Conservation (phyloP, 2,329 filamentous ascomycete species). For the Penicillium aurantiogriseum region DNA sequence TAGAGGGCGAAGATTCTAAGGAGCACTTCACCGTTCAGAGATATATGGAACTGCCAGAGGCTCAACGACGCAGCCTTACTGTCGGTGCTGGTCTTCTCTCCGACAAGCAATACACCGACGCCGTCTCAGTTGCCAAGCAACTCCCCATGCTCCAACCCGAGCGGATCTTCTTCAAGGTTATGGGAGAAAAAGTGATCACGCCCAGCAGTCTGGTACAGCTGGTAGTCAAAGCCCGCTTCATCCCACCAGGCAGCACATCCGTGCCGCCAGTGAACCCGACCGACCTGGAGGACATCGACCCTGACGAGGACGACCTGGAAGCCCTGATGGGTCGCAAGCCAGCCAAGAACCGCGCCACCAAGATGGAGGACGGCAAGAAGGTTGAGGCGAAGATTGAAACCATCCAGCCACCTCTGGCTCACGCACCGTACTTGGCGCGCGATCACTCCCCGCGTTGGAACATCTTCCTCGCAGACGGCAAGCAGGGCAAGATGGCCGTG, state of each 20-base stretch:
- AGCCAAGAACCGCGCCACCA: constrained; percentile 63
- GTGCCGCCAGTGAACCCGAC: constrained; percentile 72
- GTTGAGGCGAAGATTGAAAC: constrained; percentile 60
- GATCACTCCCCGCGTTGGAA: constrained; percentile 91
- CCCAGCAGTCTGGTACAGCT: constrained; percentile 90
- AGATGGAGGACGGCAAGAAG: constrained; percentile 53
- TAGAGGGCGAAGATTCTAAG: constrained; percentile 62
- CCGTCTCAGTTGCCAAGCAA: constrained; percentile 74
- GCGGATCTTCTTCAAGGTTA: constrained; percentile 97
- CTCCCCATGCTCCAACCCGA: constrained; percentile 80
- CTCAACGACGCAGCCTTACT: constrained; percentile 68
- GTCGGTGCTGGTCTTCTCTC: constrained; percentile 69
- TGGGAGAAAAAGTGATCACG: constrained; percentile 88
- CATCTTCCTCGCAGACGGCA: constrained; percentile 89
- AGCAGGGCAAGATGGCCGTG: constrained; percentile 93
- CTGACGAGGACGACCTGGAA: constrained; percentile 87
- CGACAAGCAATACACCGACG: constrained; percentile 72
- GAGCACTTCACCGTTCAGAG: constrained; percentile 76
- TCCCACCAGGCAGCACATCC: constrained; percentile 77
- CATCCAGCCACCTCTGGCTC: constrained; percentile 78
- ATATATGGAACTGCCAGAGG: constrained; percentile 81
- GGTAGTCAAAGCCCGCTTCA: constrained; percentile 89
- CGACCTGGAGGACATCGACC: constrained; percentile 87
- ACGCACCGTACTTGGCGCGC: constrained; percentile 85
- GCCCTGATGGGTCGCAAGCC: constrained; percentile 72